phyloP scores from a whole-genome alignment of 2,329 filamentous ascomycete genomes.

The Amauroascus verrucosus region DNA sequence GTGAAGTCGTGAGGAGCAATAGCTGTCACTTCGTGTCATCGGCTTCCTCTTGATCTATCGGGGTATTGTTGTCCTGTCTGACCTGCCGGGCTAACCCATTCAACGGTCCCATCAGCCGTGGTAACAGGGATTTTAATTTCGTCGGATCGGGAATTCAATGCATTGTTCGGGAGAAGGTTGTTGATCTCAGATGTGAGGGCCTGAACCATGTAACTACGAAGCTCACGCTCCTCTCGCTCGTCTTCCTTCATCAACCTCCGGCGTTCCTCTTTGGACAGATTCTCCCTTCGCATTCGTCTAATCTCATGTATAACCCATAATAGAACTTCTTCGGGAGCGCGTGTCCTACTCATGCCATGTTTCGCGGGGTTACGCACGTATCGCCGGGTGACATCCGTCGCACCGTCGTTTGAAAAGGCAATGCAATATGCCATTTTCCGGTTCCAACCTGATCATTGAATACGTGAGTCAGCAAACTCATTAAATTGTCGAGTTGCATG shows the following conservation, averaged over 20 bases:
- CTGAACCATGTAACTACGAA: slow-evolving; percentile 37
- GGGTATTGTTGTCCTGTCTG: slow-evolving; percentile 24
- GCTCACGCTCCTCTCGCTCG: slow-evolving; percentile 40
- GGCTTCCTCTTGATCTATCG: slow-evolving; percentile 26
- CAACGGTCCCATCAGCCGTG: slow-evolving; percentile 26
- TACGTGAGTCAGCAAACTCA: slow-evolving; percentile 4
- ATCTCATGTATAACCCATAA: slow-evolving; percentile 90
- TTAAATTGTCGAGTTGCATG: slow-evolving; percentile 10
- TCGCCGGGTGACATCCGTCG: slow-evolving; percentile 56
- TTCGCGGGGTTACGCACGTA: slow-evolving; percentile 47
- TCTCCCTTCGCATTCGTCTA: slow-evolving; percentile 67
- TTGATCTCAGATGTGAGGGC: slow-evolving; percentile 38
- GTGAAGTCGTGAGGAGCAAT: neutral
- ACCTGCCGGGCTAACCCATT: slow-evolving; percentile 26
- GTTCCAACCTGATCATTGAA: slow-evolving; percentile 56
- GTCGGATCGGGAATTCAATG: slow-evolving; percentile 20
- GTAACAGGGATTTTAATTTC: slow-evolving; percentile 36
- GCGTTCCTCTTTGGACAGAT: slow-evolving; percentile 64
- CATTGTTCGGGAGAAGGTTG: slow-evolving; percentile 30
- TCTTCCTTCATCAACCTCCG: slow-evolving; percentile 39
- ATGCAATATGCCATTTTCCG: slow-evolving; percentile 97
- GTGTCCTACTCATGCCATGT: slow-evolving; percentile 61
- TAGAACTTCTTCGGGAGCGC: slow-evolving; percentile 79
- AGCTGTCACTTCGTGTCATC: slow-evolving; percentile 19
- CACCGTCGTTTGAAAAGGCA: slow-evolving; percentile 84